Evolutionary conservation across 768 basidiomycete genomes (phyloP), one percentile per base, ranked within the genome.

Genomic region (Suillus brevipes): DNA sequence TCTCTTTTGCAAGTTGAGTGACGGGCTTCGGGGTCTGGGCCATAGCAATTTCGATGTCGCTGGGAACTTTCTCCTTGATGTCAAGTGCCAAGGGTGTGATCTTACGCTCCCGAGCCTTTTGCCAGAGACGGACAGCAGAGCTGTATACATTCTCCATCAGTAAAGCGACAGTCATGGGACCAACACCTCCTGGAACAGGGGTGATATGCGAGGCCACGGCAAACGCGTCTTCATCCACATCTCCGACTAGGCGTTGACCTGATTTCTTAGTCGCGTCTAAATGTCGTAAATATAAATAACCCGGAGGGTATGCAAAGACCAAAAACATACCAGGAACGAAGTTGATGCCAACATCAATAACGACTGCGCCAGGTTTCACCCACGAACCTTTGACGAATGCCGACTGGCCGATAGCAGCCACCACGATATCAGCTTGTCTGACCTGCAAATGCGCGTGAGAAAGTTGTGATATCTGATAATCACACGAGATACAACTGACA

Each of bases 101-200:
- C 72, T 88, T 89, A 64, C 88, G 85, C 14, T 83, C 75, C 57
- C 89, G 85, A 52, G 85, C 78, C 60, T 86, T 82, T 68, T 91
- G 86, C 85, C 91, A 95, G 60, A 88, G 83, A 60, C 92, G 88
- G 75, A 92, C 85, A 28, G 96, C 95, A 57, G 94, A 90, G 67
- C 84, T 81, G 69, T 94, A 80, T 2, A 96, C 97, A 79, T 99
- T 99, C 73, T 89, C 85, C 96, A 99, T 98, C 67, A 99, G 88
- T 82, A 98, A 84, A 25, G 97, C 97, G 64, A 99, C 97, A 16
- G 97, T 99, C 96, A 99, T 97, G n/a, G 97, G 97, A 14, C 97
- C 97, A 61, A 99, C 97, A 64, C 97, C 97, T 77, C 97, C 97
- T 0, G 97, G 97, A 31, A 99, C 97, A 25, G 97, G 97, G 0